Evolutionary conservation across 116 monocot species (phyloP), one percentile per base, ranked within the genome.

Genomic region (Dioscorea cayenensis): DNA sequence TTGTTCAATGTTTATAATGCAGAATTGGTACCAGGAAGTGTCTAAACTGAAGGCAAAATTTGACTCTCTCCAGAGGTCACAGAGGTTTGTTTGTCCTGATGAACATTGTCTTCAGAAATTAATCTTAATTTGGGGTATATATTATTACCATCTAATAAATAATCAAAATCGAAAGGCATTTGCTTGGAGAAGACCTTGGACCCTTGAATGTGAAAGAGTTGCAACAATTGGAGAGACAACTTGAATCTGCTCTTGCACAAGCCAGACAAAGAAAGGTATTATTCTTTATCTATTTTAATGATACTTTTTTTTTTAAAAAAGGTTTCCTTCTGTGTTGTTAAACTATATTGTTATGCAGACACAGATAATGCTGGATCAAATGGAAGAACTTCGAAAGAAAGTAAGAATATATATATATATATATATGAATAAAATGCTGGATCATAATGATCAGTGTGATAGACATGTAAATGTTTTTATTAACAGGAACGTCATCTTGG

Each of bases 121-220:
- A 32, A 32, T 32, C 32, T 32, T 32, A 32, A 5, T 51, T 51
- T 62, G 64, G 28, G 10, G 21, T 22, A 68, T 23, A 18, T 67
- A 8, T 37, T 49, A 62, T 60, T 73, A 38, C 32, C 60, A 36
- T 66, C 18, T 19, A 35, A 16, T 50, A 49, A 32, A 48, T 60
- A 43, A 43, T 43, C 43, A 43, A 32, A 68, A 55, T 75, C 10
- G 28, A 7, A 66, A 95, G 95, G 85, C 89, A 95, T 75, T 84
- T 95, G 66, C 89, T 95, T 37, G 95, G 95, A 28, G 95, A 95
- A 64, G 95, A 95, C 61, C 95, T 95, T 65, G 95, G 92, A 37
- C 95, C 95, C 9, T 64, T 95, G 66, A 95, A 85, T 32, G 89
- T 92, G 63, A 95, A 91, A 55, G 95, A 95, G 83, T 73, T 95